Evolutionary conservation across 805 yeast species (phyloP).

Genomic region (Teunomyces gatunensis): DNA sequence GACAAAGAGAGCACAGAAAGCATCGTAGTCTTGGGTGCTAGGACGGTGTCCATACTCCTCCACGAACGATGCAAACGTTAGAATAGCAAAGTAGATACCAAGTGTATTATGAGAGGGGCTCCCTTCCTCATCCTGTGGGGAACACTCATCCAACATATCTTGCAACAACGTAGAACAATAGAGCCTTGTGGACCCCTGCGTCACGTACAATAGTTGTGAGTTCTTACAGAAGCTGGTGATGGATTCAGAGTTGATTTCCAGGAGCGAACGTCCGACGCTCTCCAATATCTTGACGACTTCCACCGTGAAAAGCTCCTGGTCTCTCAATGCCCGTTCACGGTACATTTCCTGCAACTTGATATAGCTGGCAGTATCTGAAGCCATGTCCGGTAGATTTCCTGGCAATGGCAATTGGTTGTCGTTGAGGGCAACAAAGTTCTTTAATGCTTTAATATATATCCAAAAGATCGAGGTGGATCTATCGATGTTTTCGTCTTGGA

Average conservation of each 20-base stretch:
- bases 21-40: slow-evolving; percentile 16
- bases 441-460: slow-evolving; percentile 57
- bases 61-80: slow-evolving; percentile 28
- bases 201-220: slow-evolving; percentile 49
- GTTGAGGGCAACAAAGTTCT: slow-evolving; percentile 40
- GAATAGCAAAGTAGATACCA: slow-evolving; percentile 43
- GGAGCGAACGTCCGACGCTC: slow-evolving; percentile 23
- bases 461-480: slow-evolving; percentile 48
- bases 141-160: slow-evolving; percentile 8
- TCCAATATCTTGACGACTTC: slow-evolving; percentile 27
- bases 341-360: slow-evolving; percentile 58
- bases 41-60: slow-evolving; percentile 17
- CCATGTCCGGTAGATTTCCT: slow-evolving; percentile 87
- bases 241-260: slow-evolving; percentile 32
- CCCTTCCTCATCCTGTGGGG: slow-evolving; percentile 11
- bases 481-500: slow-evolving; percentile 13
- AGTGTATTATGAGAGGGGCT: slow-evolving; percentile 15
- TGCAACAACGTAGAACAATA: slow-evolving; percentile 14
- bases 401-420: slow-evolving; percentile 58
- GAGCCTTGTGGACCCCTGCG: slow-evolving; percentile 41
- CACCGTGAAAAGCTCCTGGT: slow-evolving; percentile 39
- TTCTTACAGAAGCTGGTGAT: slow-evolving; percentile 60
- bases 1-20: slow-evolving; percentile 18
- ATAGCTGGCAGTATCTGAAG: slow-evolving; percentile 66
- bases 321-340: slow-evolving; percentile 50